Evolutionary conservation across 805 yeast genomes (phyloP).

Genomic region (Monosporozyma unispora): DNA sequence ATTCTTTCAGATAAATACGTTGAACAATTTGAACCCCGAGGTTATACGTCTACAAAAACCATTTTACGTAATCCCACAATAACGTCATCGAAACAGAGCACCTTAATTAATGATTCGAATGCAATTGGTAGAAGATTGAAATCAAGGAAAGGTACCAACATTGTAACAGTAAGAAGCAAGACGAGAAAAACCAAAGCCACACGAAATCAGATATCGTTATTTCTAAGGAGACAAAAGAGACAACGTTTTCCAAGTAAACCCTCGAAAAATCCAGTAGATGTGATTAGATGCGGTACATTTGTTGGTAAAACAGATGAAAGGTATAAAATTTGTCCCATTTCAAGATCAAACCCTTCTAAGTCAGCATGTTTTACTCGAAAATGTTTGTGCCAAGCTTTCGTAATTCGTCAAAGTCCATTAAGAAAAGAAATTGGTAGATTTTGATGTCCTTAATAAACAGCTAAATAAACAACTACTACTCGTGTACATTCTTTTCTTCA

Average conservation of each 20-base stretch:
- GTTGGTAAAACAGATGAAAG: background rate
- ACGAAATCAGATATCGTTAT: background rate
- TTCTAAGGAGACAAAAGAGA: background rate
- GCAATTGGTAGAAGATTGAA: background rate
- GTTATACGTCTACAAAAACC: background rate
- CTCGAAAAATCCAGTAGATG: background rate
- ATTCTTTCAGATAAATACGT: background rate
- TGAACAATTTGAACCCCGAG: background rate
- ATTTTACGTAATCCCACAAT: background rate
- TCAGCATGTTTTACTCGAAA: background rate
- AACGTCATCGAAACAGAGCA: background rate
- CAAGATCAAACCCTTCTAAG: background rate
- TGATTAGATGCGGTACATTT: slow-evolving; percentile 1
- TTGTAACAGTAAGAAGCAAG: too few relatives aligned
- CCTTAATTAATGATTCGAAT: background rate
- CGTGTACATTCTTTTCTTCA: background rate
- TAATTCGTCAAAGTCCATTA: background rate
- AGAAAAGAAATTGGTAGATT: slow-evolving; percentile 8
- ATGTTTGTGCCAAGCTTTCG: slow-evolving; percentile 1
- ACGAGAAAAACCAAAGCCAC: background rate
- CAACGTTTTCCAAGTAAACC: background rate
- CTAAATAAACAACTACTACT: background rate
- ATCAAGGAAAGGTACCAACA: background rate
- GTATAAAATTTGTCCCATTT: background rate
- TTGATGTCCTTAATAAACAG: slow-evolving; percentile 2